These are phyloP conservation scores for Microsporum canis DNA, from an alignment of 2,329 filamentous ascomycete species.

Conservation along the genomic window DNA sequence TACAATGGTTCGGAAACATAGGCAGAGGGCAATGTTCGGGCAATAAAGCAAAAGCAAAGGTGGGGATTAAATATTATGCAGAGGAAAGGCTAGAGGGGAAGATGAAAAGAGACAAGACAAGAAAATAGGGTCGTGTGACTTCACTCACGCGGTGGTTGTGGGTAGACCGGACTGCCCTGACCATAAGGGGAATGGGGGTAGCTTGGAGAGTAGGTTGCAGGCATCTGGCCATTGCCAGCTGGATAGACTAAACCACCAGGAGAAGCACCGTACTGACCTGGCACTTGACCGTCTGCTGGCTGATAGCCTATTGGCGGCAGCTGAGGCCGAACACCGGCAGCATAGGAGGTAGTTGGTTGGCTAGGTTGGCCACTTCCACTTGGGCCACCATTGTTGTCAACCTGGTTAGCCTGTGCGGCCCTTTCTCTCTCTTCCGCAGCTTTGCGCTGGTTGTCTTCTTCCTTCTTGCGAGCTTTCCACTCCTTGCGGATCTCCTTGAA, in stretches of 20 bases:
- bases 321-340: constrained; percentile 48
- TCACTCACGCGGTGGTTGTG: constrained; percentile 38
- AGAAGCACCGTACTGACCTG: constrained; percentile 51
- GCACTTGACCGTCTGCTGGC: constrained; percentile 43
- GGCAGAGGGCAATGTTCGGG: constrained; percentile 5
- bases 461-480: constrained; percentile 99
- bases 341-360: constrained; percentile 32
- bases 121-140: constrained; percentile 18
- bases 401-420: constrained; percentile 42
- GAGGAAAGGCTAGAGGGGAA: not conserved
- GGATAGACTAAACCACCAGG: constrained; percentile 42
- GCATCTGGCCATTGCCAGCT: constrained; percentile 38
- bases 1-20: not conserved
- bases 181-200: constrained; percentile 42
- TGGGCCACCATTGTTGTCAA: constrained; percentile 36
- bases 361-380: constrained; percentile 24
- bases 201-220: constrained; percentile 32
- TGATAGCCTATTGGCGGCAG: constrained; percentile 67
- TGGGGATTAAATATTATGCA: not conserved
- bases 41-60: constrained; percentile 6
- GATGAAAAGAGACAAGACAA: constrained; percentile 1
- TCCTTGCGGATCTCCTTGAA: constrained; percentile 99
- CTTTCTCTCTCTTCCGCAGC: constrained; percentile 76
- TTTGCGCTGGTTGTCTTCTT: constrained; percentile 83
- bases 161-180: constrained; percentile 40